These are phyloP conservation scores for Neonectria punicea DNA, from an alignment of 2,329 filamentous ascomycete species.

Conservation along the genomic window DNA sequence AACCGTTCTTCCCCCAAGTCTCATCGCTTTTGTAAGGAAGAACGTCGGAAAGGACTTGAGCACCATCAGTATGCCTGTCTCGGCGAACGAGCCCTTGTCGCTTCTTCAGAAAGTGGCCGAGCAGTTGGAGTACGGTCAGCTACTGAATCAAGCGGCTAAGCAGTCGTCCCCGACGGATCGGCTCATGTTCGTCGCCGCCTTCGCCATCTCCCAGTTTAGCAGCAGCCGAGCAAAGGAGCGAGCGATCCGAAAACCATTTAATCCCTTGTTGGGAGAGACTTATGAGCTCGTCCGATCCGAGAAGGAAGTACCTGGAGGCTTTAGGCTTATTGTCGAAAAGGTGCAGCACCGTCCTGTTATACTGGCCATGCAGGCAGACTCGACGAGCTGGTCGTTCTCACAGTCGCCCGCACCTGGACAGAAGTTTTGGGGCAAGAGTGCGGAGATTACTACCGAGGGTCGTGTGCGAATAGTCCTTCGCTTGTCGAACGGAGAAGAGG, in stretches of 20 bases:
- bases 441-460: conserved; percentile 93
- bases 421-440: conserved; percentile 98
- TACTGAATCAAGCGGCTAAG: conserved; percentile 80
- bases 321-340: conserved; percentile 94
- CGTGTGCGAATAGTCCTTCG: conserved; percentile 81
- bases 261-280: conserved; percentile 95
- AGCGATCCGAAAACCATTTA: conserved; percentile 95
- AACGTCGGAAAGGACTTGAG: conserved; percentile 98
- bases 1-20: conserved; percentile 83
- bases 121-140: conserved; percentile 87
- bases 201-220: conserved; percentile 89
- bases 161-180: conserved; percentile 72
- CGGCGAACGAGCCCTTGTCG: conserved; percentile 92
- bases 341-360: conserved; percentile 92
- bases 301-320: conserved; percentile 75
- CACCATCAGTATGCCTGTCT: conserved; percentile 97
- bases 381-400: conserved; percentile 83
- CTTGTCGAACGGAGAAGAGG: conserved; percentile 72
- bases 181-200: conserved; percentile 86
- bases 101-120: conserved; percentile 90
- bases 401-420: conserved; percentile 91
- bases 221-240: conserved; percentile 87
- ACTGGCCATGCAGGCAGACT: conserved; percentile 92
- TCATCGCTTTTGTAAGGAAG: conserved; percentile 94
- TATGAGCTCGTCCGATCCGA: conserved; percentile 92